Evolutionary conservation across 805 yeast genomes (phyloP).

Genomic region (Trichomonascus vanleenenianus): DNA sequence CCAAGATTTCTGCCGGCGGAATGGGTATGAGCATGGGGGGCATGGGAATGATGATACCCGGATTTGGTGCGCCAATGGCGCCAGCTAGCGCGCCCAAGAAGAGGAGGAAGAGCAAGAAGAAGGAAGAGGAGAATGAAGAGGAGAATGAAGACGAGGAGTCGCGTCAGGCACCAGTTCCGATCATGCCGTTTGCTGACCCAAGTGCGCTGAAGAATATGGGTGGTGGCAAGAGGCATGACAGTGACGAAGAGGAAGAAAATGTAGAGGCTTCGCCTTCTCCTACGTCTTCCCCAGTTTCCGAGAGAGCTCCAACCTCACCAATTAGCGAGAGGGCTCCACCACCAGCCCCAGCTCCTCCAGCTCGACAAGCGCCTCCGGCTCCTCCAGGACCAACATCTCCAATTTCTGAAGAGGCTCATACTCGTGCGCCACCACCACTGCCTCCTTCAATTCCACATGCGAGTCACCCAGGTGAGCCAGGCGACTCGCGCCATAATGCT

Average conservation of each 20-base stretch:
- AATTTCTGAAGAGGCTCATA: background rate
- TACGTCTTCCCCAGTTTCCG: background rate
- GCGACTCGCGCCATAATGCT: background rate
- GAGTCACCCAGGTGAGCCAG: too few species aligned
- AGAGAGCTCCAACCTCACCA: background rate
- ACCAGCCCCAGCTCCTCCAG: slow-evolving; percentile 3
- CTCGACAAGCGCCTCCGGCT: background rate
- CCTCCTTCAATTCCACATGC: background rate
- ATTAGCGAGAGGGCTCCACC: background rate
- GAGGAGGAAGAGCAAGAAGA: slow-evolving; percentile 22
- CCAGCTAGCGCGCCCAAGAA: slow-evolving; percentile 19
- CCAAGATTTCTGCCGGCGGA: slow-evolving; percentile 89
- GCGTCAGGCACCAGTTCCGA: slow-evolving; percentile 38
- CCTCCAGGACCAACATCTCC: background rate
- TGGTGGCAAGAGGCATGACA: slow-evolving; percentile 5
- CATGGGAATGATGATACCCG: slow-evolving; percentile 4
- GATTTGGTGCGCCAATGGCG: slow-evolving; percentile 27
- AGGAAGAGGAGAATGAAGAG: slow-evolving; percentile 19
- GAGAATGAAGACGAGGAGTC: slow-evolving; percentile 16
- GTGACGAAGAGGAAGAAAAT: slow-evolving; percentile 23
- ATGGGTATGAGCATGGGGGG: slow-evolving; percentile 37
- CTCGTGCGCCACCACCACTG: background rate
- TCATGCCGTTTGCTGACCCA: slow-evolving; percentile 47
- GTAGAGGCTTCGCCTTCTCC: slow-evolving; percentile 15
- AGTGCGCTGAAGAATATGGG: slow-evolving; percentile 21